Conservation (phyloP, 2,329 filamentous ascomycete genomes). For the Coniochaeta hoffmannii region DNA sequence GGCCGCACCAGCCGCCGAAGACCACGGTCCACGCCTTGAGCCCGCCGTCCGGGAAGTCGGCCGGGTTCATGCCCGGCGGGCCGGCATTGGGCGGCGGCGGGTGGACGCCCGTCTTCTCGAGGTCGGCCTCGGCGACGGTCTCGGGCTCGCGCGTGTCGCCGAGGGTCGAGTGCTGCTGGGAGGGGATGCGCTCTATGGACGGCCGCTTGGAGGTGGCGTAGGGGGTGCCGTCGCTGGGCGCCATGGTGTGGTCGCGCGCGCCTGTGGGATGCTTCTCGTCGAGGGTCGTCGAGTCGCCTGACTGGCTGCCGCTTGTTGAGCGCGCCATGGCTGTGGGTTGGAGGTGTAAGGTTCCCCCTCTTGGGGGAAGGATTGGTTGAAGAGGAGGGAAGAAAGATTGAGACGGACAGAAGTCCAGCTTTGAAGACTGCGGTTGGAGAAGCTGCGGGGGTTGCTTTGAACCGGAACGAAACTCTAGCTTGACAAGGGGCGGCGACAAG, state of each 20-base stretch:
- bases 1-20: constrained; percentile 32
- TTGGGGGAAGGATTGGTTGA: no score
- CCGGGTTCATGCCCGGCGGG: constrained; percentile 30
- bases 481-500: no score
- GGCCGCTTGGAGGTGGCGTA: background rate
- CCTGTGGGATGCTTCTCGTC: background rate
- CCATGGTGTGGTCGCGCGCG: background rate
- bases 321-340: background rate
- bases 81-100: background rate
- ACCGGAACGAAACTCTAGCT: no score
- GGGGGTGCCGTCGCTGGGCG: background rate
- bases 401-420: no score
- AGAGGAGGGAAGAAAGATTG: no score
- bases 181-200: background rate
- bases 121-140: background rate
- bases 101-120: constrained; percentile 1
- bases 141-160: background rate
- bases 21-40: constrained; percentile 50
- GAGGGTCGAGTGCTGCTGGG: background rate
- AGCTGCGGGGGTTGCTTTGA: no score
- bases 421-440: no score
- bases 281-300: background rate
- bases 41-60: constrained; percentile 55
- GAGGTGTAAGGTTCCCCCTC: no score
- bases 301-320: background rate